phyloP scores from a whole-genome alignment of 345 rosid genomes.

The Lepidium aucheri region DNA sequence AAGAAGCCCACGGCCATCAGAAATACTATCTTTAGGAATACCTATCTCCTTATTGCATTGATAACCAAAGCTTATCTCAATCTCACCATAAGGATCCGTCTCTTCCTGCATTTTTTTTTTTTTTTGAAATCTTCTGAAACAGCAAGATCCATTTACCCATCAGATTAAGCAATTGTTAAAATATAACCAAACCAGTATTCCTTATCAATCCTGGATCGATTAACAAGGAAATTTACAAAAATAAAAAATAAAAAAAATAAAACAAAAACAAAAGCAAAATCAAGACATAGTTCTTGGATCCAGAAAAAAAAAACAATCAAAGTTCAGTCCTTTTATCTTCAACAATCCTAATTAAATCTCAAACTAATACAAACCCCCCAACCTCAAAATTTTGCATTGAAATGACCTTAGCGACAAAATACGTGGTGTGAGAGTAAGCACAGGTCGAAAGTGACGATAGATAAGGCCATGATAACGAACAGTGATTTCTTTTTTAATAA shows the following conservation, averaged over 20 bases:
- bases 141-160: not conserved
- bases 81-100: conserved; percentile 55
- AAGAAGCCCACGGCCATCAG: conserved; percentile 24
- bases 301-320: not conserved
- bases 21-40: conserved; percentile 14
- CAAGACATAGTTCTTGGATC: not conserved
- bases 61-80: conserved; percentile 88
- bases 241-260: too few relatives aligned
- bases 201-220: not conserved
- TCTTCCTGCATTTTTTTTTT: conserved; percentile 34
- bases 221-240: not conserved
- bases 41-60: conserved; percentile 42
- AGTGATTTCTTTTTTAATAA: not conserved
- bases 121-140: conserved; percentile 15
- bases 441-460: conserved; percentile 6
- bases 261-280: too few relatives aligned
- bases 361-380: not conserved
- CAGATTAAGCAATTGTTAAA: not conserved
- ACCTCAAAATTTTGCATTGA: not conserved
- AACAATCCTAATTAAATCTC: not conserved
- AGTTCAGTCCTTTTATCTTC: not conserved
- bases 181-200: not conserved
- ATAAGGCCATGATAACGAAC: conserved; percentile 9
- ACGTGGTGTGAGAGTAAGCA: conserved; percentile 12
- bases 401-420: not conserved